These are phyloP conservation scores for Teratosphaeria zuluensis DNA, from an alignment of 2,329 filamentous ascomycete genomes.

Conservation along the genomic window DNA sequence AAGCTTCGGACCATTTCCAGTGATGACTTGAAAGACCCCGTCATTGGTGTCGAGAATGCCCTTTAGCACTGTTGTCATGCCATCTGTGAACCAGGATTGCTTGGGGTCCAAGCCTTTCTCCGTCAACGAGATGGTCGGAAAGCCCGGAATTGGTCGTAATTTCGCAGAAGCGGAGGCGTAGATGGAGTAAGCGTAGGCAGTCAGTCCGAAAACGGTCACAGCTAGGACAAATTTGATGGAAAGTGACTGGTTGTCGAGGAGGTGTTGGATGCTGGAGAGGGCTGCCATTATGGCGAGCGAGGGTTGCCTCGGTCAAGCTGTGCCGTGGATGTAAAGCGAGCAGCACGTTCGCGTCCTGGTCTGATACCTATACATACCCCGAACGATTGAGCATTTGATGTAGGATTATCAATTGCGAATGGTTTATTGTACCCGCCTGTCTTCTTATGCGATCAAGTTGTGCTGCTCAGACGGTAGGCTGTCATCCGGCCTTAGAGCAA, in stretches of 20 bases:
- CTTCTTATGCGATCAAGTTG: too few species aligned
- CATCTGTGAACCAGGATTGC: background rate
- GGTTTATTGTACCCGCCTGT: too few species aligned
- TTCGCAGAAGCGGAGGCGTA: background rate
- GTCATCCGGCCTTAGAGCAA: too few species aligned
- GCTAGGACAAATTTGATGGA: background rate
- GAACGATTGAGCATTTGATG: too few species aligned
- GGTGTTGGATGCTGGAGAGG: background rate
- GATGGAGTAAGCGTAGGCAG: background rate
- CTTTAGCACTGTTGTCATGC: background rate
- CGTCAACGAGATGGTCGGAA: background rate
- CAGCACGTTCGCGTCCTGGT: too few species aligned
- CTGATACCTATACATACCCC: too few species aligned
- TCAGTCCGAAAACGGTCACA: background rate
- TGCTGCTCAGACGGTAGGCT: too few species aligned
- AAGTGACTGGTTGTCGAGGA: background rate
- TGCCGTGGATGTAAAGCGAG: background rate
- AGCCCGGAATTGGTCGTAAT: background rate
- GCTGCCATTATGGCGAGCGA: background rate
- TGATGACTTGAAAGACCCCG: constrained; percentile 10
- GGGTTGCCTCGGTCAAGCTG: background rate
- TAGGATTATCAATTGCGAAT: too few species aligned
- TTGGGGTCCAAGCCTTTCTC: background rate
- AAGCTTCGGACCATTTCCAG: constrained; percentile 9
- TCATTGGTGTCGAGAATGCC: background rate